A percentile compares a stretch with the other conserved stretches of the same genome.
Evolutionary conservation across 2,329 filamentous ascomycete genomes (phyloP).

Genomic region (Neospermospora avenae): DNA sequence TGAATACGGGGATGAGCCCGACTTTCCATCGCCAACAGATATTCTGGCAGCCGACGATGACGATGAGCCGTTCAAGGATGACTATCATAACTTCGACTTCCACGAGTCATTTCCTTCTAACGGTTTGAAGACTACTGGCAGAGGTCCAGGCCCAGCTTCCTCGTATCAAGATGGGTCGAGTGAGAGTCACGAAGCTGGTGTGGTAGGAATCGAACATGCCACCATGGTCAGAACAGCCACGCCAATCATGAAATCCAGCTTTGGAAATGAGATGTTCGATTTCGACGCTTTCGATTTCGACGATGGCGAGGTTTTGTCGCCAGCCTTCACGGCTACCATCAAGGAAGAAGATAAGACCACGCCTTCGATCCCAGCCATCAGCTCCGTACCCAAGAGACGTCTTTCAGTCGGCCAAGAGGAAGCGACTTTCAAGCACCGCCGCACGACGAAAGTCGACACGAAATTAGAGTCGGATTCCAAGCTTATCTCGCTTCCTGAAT

Average conservation of each 20-base stretch:
- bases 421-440: constrained; percentile 22
- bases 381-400: constrained; percentile 15
- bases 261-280: constrained; percentile 28
- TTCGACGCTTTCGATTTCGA: constrained; percentile 26
- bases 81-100: neutral
- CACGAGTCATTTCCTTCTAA: neutral
- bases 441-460: constrained; percentile 13
- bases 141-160: neutral
- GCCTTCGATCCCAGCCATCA: neutral
- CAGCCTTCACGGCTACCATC: neutral
- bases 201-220: constrained; percentile 29
- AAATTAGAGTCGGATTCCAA: constrained; percentile 6
- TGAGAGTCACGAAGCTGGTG: constrained; percentile 26
- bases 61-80: constrained; percentile 4
- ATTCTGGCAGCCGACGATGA: constrained; percentile 24
- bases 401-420: constrained; percentile 12
- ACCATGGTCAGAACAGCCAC: constrained; percentile 9
- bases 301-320: neutral
- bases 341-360: neutral
- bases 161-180: constrained; percentile 9
- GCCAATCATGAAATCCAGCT: constrained; percentile 23
- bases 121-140: neutral
- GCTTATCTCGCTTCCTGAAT: constrained; percentile 25
- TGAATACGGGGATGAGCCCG: constrained; percentile 32
- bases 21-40: constrained; percentile 38